These are phyloP conservation scores for Naganishia onofrii DNA, from an alignment of 768 basidiomycete species.

Conservation along the genomic window DNA sequence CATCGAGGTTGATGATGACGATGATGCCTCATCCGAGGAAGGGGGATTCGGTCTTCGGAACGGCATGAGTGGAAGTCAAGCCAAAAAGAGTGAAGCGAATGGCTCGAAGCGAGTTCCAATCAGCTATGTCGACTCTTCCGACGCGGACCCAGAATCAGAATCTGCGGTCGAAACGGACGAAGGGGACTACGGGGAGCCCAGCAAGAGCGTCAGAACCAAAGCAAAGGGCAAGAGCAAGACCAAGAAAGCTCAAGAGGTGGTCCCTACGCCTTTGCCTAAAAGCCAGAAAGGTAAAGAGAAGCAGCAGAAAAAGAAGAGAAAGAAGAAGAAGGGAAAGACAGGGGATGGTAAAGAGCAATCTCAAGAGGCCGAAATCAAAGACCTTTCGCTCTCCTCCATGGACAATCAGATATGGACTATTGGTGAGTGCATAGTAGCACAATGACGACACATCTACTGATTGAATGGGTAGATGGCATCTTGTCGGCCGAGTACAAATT, in stretches of 20 bases:
- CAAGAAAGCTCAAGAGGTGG: not conserved
- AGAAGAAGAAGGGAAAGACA: constrained; percentile 7
- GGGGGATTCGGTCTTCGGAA: not conserved
- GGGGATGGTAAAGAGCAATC: not conserved
- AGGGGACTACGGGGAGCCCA: constrained; percentile 35
- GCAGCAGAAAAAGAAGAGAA: not conserved
- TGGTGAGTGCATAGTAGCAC: not conserved
- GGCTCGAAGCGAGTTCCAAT: constrained; percentile 7
- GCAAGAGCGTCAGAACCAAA: constrained; percentile 33
- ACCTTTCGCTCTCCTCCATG: not conserved
- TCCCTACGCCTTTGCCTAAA: not conserved
- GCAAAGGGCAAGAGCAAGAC: too few relatives aligned
- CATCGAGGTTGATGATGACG: constrained; percentile 1
- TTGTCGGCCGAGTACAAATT: constrained; percentile 9
- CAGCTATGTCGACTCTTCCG: constrained; percentile 32
- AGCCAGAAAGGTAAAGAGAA: not conserved
- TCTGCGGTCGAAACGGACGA: constrained; percentile 20
- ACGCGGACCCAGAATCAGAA: constrained; percentile 50
- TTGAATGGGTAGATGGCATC: not conserved
- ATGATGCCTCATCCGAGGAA: constrained; percentile 1
- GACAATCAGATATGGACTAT: not conserved
- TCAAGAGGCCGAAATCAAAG: not conserved
- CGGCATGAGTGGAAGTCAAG: not conserved
- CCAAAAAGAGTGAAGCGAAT: not conserved
- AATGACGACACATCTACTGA: not conserved